Conservation (phyloP, 208 protist genomes). For the Acanthamoeba healyi region DNA sequence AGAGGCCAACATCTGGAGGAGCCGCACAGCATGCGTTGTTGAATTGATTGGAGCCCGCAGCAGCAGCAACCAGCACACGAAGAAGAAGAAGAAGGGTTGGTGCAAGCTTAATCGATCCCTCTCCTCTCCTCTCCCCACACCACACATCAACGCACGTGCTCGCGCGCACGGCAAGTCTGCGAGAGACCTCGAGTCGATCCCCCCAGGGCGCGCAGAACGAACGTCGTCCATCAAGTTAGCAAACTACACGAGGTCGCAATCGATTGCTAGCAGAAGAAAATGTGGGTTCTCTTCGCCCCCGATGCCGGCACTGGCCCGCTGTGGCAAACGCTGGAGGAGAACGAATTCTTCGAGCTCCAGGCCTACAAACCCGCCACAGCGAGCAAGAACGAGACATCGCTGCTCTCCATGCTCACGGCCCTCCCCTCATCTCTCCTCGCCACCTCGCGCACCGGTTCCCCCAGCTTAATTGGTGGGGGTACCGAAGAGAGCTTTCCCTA, state of each 20-base stretch:
- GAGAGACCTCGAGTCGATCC: neutral
- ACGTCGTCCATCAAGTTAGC: neutral
- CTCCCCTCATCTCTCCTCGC: constrained; percentile 30
- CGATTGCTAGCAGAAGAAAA: too few relatives aligned
- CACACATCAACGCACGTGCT: too few relatives aligned
- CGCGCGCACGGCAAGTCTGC: too few relatives aligned
- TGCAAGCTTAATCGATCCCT: neutral
- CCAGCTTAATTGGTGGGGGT: neutral
- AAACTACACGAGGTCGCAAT: too few relatives aligned
- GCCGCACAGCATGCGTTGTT: neutral
- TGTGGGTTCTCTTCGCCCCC: constrained; percentile 66
- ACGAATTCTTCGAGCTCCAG: constrained; percentile 67
- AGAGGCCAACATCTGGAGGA: neutral
- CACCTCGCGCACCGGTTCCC: neutral
- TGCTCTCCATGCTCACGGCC: constrained; percentile 61
- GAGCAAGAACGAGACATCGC: constrained; percentile 1
- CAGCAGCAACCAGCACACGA: neutral
- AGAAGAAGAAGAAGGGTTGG: neutral
- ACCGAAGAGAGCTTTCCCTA: constrained; percentile 43
- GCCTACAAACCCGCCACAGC: constrained; percentile 25
- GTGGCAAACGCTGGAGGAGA: constrained; percentile 60
- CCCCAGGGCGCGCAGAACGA: neutral
- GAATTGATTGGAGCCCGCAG: neutral
- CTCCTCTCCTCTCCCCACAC: neutral
- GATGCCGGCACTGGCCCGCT: neutral